Conservation (phyloP, 352 stramenopile species). For the Hyaloperonospora brassicae region DNA sequence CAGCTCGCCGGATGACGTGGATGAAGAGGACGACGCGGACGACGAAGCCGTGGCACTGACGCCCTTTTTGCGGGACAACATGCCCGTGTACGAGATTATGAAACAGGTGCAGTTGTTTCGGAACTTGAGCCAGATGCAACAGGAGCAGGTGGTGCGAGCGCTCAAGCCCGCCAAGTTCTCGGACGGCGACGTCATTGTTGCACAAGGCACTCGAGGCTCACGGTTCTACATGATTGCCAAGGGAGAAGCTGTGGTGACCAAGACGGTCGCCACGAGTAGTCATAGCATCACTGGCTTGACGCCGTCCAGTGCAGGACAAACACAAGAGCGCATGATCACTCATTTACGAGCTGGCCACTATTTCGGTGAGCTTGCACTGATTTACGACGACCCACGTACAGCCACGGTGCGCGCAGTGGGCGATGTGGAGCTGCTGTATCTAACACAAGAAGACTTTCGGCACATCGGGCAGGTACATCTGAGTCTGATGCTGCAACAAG, state of each 20-base stretch:
- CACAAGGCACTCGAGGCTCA: slow-evolving; percentile 75
- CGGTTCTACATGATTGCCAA: slow-evolving; percentile 89
- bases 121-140: slow-evolving; percentile 81
- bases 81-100: slow-evolving; percentile 85
- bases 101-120: slow-evolving; percentile 81
- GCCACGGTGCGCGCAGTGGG: slow-evolving; percentile 69
- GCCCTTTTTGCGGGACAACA: slow-evolving; percentile 74
- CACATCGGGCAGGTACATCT: slow-evolving; percentile 80
- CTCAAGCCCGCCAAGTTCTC: slow-evolving; percentile 83
- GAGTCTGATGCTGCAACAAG: slow-evolving; percentile 84
- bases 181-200: slow-evolving; percentile 76
- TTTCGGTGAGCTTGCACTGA: slow-evolving; percentile 89
- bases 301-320: slow-evolving; percentile 25
- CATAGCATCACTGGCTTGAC: slow-evolving; percentile 27
- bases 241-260: slow-evolving; percentile 79
- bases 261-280: slow-evolving; percentile 39
- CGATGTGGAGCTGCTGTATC: slow-evolving; percentile 74
- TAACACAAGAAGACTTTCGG: slow-evolving; percentile 85
- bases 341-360: slow-evolving; percentile 87
- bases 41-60: slow-evolving; percentile 62
- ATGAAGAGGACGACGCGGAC: slow-evolving; percentile 59
- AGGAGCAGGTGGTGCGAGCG: slow-evolving; percentile 79
- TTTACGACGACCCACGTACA: slow-evolving; percentile 86
- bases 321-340: slow-evolving; percentile 81
- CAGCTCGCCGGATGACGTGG: slow-evolving; percentile 51